These are phyloP conservation scores for Lactarius akahatsu DNA, from an alignment of 768 basidiomycete species.

Conservation along the genomic window DNA sequence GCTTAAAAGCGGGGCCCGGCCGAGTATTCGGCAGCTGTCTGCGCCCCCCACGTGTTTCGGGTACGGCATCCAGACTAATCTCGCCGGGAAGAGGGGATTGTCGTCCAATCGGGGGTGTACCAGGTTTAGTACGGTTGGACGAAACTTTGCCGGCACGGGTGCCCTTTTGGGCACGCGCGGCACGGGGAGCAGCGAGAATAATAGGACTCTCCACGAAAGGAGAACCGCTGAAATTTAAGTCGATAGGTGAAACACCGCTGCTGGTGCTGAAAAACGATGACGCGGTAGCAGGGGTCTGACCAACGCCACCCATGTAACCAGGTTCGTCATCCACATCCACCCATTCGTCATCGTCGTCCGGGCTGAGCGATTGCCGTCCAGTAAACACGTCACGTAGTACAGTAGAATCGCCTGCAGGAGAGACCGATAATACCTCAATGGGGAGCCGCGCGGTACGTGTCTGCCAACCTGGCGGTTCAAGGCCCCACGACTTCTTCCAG, in stretches of 20 bases:
- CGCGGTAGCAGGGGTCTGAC: slow-evolving; percentile 45
- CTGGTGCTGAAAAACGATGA: slow-evolving; percentile 17
- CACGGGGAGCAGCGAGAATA: slow-evolving; percentile 31
- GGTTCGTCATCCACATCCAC: slow-evolving; percentile 84
- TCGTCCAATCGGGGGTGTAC: slow-evolving; percentile 61
- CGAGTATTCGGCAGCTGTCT: slow-evolving; percentile 64
- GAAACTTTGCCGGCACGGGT: slow-evolving; percentile 20
- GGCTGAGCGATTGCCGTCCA: slow-evolving; percentile 55
- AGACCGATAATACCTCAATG: slow-evolving; percentile 75
- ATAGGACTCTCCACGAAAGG: slow-evolving; percentile 16
- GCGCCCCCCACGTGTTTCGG: slow-evolving; percentile 52
- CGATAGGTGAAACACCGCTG: slow-evolving; percentile 22
- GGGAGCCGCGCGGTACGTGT: slow-evolving; percentile 61
- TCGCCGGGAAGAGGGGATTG: slow-evolving; percentile 61
- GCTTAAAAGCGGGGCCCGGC: slow-evolving; percentile 62
- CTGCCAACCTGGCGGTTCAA: slow-evolving; percentile 85
- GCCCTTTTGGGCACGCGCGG: slow-evolving; percentile 23
- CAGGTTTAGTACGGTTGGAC: slow-evolving; percentile 44
- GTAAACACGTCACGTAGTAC: slow-evolving; percentile 78
- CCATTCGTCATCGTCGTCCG: slow-evolving; percentile 84
- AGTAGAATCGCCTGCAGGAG: slow-evolving; percentile 41
- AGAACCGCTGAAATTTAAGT: slow-evolving; percentile 20
- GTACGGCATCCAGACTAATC: slow-evolving; percentile 45
- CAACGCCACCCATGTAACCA: slow-evolving; percentile 74
- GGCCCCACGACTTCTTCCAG: slow-evolving; percentile 90